Base-by-base conservation (phyloP, 306 rosid species). In the Carpinus fangiana region DNA sequence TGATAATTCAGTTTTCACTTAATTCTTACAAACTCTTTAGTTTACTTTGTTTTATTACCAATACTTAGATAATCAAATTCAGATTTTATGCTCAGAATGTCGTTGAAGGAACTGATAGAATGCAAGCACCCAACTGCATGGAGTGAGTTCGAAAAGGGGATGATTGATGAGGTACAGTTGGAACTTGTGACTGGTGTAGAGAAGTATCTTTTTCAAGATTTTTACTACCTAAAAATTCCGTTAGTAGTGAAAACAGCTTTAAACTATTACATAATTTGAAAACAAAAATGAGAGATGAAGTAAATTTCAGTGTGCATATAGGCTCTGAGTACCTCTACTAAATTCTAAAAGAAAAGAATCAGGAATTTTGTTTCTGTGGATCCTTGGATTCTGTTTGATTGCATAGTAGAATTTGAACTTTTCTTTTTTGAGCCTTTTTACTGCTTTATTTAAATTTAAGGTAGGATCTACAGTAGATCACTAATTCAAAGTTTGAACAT, bases 121-220 rank as follows among this genome's bases (percentile, higher is more conserved):
- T 83, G 83, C 85, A 92, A 92, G 89, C 90, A 91, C 79, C 98
- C 98, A 59, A 89, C 90, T 12, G 86, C 96, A 4, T 95, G 98
- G 98, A 38, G 86, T 48, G 93, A 95, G 79, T 95, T 92, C 26
- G 98, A 92, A 77, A 95, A 88, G 86, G 98, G 98, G 69, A 69
- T 86, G 75, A 95, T 93, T 80, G 93, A 90, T 85, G 98, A 92
- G 98, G 98, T 95, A 88, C 72, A 43, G 59, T 47, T 76, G 21
- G 41, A 78, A 76, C 80, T 76, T 9, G 13, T 41, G 50, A 66
- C 23, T 66, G 72, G 23, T 41, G 4, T 38, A 3, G 50, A 66
- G 5, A 66, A 66, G 51, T 18, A 18, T 18, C 43, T 66, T 36
- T 38, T 65, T 17, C 8, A 65, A 48, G 14, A 48, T 48, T 48